Evolutionary conservation across 441 rosid species (phyloP).

Genomic region (Populus trichocarpa): DNA sequence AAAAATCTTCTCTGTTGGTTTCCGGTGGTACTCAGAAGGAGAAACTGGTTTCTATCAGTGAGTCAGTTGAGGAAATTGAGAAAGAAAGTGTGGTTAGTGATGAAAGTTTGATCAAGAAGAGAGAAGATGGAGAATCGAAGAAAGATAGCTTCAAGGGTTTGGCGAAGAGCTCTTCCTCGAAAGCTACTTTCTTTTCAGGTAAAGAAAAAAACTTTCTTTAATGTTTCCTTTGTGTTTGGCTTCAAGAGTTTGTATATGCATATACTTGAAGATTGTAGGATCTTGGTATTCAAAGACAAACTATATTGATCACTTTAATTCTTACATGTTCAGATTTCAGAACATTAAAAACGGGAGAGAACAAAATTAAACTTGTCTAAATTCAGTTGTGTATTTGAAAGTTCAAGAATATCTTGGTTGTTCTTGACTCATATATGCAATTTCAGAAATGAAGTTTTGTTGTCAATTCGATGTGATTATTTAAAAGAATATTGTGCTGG

Average conservation of each 20-base stretch:
- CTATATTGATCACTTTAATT: not conserved
- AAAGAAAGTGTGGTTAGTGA: constrained; percentile 22
- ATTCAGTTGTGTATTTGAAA: not conserved
- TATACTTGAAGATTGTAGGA: constrained; percentile 5
- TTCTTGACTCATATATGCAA: too few relatives aligned
- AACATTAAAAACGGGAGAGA: not conserved
- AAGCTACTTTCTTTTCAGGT: constrained; percentile 41
- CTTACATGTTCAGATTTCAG: not conserved
- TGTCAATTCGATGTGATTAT: constrained; percentile 1
- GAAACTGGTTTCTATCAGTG: constrained; percentile 17
- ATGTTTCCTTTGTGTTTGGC: not conserved
- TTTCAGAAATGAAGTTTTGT: constrained; percentile 1
- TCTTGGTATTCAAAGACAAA: not conserved
- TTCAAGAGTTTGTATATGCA: not conserved
- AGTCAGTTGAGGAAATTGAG: constrained; percentile 27
- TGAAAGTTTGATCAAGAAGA: constrained; percentile 24
- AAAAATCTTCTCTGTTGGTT: constrained; percentile 45
- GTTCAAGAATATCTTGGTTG: not conserved
- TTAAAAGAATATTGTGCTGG: not conserved
- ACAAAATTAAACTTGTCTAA: not conserved
- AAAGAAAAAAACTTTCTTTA: not conserved
- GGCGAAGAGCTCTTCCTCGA: constrained; percentile 38
- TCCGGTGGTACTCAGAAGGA: constrained; percentile 38
- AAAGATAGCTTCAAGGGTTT: constrained; percentile 25
- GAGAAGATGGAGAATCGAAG: constrained; percentile 26